A percentile compares a stretch with the other conserved stretches of the same genome.
These are phyloP conservation scores for Arthromyces matolae DNA, from an alignment of 768 basidiomycete species.

Conservation along the genomic window DNA sequence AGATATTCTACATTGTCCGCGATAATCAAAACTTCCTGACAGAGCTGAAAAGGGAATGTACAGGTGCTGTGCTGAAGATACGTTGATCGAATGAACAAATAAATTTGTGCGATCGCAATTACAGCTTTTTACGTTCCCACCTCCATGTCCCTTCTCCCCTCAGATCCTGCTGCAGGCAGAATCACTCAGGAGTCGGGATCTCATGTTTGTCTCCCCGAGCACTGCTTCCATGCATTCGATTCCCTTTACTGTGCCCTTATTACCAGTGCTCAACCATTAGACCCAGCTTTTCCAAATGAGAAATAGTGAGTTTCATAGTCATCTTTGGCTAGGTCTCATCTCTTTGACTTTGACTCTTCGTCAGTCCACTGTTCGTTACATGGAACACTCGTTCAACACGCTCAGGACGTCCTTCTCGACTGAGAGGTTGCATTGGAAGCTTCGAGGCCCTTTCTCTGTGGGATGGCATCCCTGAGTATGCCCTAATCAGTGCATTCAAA, in stretches of 20 bases:
- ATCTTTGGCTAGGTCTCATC: neutral
- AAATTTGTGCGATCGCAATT: slow-evolving; percentile 6
- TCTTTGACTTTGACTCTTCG: neutral
- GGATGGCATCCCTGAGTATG: slow-evolving; percentile 84
- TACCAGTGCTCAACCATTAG: slow-evolving; percentile 49
- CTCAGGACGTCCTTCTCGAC: slow-evolving; percentile 53
- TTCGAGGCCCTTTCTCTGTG: slow-evolving; percentile 75
- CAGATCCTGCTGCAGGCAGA: slow-evolving; percentile 41
- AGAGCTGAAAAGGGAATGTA: slow-evolving; percentile 7
- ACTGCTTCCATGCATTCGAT: slow-evolving; percentile 83
- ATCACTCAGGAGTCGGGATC: slow-evolving; percentile 34
- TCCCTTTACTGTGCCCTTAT: slow-evolving; percentile 77
- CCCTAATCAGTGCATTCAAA: slow-evolving; percentile 85
- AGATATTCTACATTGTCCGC: neutral
- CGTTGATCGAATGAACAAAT: neutral
- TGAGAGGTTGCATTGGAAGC: slow-evolving; percentile 94
- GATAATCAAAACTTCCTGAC: no score
- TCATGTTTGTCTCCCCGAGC: slow-evolving; percentile 61
- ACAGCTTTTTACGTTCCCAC: slow-evolving; percentile 19
- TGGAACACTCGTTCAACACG: slow-evolving; percentile 79
- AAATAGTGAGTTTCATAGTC: slow-evolving; percentile 86
- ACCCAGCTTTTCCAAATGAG: slow-evolving; percentile 63
- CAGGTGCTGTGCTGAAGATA: neutral
- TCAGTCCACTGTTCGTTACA: slow-evolving; percentile 91
- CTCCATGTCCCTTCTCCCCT: slow-evolving; percentile 55